phyloP scores from a whole-genome alignment of 139 green algal genomes.

The Astrephomene gubernaculifera region DNA sequence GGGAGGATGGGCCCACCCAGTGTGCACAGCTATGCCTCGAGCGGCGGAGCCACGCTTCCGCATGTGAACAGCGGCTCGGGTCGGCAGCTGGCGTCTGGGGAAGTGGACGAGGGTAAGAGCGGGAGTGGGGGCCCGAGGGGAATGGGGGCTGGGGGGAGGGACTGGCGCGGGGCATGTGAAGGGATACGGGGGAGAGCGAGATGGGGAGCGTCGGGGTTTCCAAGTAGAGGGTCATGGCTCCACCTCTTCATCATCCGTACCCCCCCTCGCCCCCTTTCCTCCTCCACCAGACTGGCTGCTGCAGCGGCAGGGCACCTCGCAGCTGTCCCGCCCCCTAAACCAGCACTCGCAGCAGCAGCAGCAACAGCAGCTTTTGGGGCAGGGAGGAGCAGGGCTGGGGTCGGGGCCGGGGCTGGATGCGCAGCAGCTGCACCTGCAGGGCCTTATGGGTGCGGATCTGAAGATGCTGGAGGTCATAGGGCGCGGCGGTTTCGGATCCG shows the following conservation, averaged over 20 bases:
- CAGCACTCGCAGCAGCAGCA: background rate
- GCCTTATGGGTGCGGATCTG: constrained; percentile 32
- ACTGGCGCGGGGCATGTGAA: too few species aligned
- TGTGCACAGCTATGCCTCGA: background rate
- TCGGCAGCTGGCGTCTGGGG: background rate
- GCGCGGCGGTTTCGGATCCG: constrained; percentile 55
- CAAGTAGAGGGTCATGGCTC: too few species aligned
- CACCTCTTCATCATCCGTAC: too few species aligned
- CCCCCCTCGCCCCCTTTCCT: background rate
- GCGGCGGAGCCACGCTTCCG: background rate
- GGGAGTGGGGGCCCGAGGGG: background rate
- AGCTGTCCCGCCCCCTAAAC: background rate
- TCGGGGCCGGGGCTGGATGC: background rate
- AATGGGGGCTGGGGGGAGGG: too few species aligned
- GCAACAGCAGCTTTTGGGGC: too few species aligned
- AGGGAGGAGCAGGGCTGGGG: background rate
- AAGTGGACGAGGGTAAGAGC: constrained; percentile 31
- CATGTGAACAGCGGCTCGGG: constrained; percentile 12
- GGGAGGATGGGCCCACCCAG: background rate
- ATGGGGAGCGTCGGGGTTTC: too few species aligned
- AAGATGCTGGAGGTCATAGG: constrained; percentile 65
- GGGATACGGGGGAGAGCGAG: too few species aligned
- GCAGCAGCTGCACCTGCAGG: too few species aligned
- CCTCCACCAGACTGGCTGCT: background rate
- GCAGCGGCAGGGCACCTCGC: constrained; percentile 10